phyloP scores from a whole-genome alignment of 2,329 filamentous ascomycete species.

The Chaetomiaceae sp. region DNA sequence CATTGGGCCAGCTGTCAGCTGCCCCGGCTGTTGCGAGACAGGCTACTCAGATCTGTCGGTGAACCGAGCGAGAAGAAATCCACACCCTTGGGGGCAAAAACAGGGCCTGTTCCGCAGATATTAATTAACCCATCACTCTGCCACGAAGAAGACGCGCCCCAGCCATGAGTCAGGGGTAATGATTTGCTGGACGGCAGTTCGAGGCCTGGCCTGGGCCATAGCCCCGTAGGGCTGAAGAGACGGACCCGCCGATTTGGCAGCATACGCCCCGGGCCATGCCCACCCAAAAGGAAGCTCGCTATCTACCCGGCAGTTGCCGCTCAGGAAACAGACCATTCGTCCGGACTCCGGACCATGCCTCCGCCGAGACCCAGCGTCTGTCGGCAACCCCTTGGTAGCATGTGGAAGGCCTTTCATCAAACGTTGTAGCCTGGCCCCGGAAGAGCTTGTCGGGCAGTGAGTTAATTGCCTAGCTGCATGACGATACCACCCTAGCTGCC shows the following conservation, averaged over 20 bases:
- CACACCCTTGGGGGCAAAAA: not conserved
- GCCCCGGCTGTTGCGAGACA: not conserved
- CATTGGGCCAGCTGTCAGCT: too few relatives aligned
- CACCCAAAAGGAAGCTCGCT: not conserved
- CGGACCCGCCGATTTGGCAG: conserved; percentile 6
- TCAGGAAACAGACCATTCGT: not conserved
- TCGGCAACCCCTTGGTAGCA: not conserved
- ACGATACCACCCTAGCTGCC: not conserved
- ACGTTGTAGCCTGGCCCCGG: not conserved
- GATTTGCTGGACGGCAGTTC: too few relatives aligned
- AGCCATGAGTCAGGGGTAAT: too few relatives aligned
- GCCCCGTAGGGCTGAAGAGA: conserved; percentile 14
- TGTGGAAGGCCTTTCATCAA: not conserved
- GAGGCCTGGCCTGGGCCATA: not conserved
- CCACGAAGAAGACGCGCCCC: not conserved
- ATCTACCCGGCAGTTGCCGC: not conserved
- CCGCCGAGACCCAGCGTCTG: conserved; percentile 1
- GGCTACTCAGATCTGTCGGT: not conserved
- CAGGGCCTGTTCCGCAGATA: not conserved
- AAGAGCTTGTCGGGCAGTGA: not conserved
- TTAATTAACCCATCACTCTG: too few relatives aligned
- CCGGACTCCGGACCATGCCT: not conserved
- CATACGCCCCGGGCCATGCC: not conserved
- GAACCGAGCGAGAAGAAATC: not conserved
- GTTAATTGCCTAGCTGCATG: not conserved